Base-by-base conservation (phyloP, 2,329 filamentous ascomycete species). In the Alternaria brassicicola region DNA sequence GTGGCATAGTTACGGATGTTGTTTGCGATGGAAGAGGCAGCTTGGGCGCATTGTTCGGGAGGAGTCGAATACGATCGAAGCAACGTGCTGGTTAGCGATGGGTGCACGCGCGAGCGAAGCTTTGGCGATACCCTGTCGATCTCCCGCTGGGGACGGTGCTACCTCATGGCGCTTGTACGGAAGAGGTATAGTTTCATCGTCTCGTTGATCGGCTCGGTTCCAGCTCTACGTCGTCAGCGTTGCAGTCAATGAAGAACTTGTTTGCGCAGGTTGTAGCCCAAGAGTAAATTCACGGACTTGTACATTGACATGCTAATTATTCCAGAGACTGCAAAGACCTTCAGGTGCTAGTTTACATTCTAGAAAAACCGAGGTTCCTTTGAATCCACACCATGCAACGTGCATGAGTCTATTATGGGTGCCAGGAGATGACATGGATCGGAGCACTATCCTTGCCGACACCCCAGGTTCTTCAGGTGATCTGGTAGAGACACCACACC, bases 121-220 rank as follows among this genome's bases (percentile, higher is more conserved):
- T n/a, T 47, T 45, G 15, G n/a, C 30, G 46, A 41, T 55, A 52
- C 51, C 41, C 52, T 51, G 51, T 47, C 51, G 56, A 59, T 59
- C 56, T 59, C 56, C 56, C 56, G 56, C 31, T 10, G 46, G 17
- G 17, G 21, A 25, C n/a, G 41, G n/a, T 4, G 25, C 26, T n/a
- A n/a, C n/a, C n/a, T n/a, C n/a, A 21, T 59, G 42, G 45, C 45
- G 28, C 48, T 57, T 57, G 39, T 4, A 42, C 54, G 6, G n/a
- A 55, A 55, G 12, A 19, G 46, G 53, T 36, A 30, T 55, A 50
- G 53, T 43, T 3, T 1, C 15, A 10, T 4, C 19, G 13, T 15
- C 28, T 47, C 23, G 28, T 19, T n/a, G 17, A 31, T 35, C 30
- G 17, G 28, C 31, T 35, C 19, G 30, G 30, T 23, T 33, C 28